Conservation (phyloP, 371 early-diverging fungal genomes). For the Rhizopus arrhizus region DNA sequence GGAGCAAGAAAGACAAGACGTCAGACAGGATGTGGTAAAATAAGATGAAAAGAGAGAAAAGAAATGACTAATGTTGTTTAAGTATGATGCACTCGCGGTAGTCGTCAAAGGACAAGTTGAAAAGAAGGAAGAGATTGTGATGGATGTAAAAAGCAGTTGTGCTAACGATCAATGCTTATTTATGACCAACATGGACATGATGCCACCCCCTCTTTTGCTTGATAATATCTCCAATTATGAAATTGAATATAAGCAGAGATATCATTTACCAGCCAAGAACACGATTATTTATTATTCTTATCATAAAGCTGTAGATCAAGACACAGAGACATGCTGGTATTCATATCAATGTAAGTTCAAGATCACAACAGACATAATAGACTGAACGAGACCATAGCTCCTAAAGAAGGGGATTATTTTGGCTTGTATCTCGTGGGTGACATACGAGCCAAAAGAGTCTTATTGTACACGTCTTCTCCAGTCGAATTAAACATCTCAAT, state of each 20-base stretch:
- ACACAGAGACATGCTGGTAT: slow-evolving; percentile 61
- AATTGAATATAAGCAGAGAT: slow-evolving; percentile 2
- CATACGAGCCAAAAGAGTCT: slow-evolving; percentile 34
- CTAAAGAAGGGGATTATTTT: not conserved
- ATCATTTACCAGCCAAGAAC: slow-evolving; percentile 32
- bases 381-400: not conserved
- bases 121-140: not conserved
- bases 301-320: slow-evolving; percentile 61
- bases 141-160: slow-evolving; percentile 26
- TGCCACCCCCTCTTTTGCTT: slow-evolving; percentile 49
- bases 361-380: not conserved
- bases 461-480: slow-evolving; percentile 23
- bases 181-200: slow-evolving; percentile 54
- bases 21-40: slow-evolving; percentile 23
- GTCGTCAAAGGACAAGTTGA: slow-evolving; percentile 23
- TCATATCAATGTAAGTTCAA: slow-evolving; percentile 37
- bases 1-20: slow-evolving; percentile 14
- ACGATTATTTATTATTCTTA: slow-evolving; percentile 50
- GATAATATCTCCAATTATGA: slow-evolving; percentile 42
- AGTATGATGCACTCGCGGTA: slow-evolving; percentile 35
- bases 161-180: slow-evolving; percentile 65
- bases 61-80: not conserved
- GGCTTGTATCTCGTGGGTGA: slow-evolving; percentile 47
- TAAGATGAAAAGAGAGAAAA: not conserved
- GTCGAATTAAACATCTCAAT: slow-evolving; percentile 33